Conservation (phyloP, 805 yeast species). For the Spathaspora gorwiae region DNA sequence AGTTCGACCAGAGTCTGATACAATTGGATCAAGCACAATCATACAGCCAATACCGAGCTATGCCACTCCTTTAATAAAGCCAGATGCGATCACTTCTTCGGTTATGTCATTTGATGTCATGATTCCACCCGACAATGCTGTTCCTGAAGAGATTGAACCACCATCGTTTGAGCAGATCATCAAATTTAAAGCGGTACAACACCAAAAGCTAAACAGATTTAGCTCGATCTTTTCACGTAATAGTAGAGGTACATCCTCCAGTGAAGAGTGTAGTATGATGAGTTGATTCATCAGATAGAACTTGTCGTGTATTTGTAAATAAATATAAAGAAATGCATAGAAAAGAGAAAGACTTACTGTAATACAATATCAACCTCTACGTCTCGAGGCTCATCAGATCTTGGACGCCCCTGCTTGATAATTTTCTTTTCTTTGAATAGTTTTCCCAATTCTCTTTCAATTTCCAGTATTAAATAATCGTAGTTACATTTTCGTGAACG, state of each 20-base stretch:
- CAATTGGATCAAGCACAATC: not conserved
- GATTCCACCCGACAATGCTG: constrained; percentile 14
- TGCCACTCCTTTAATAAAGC: constrained; percentile 10
- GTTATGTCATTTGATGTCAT: constrained; percentile 14
- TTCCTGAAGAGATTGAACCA: constrained; percentile 33
- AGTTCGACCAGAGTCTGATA: constrained; percentile 21
- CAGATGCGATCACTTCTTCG: constrained; percentile 16
- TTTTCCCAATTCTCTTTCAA: constrained; percentile 63
- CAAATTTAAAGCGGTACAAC: constrained; percentile 19
- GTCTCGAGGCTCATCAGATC: constrained; percentile 8
- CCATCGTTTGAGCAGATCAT: constrained; percentile 26
- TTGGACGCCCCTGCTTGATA: constrained; percentile 5
- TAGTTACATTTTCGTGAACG: constrained; percentile 67
- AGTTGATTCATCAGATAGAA: too few relatives aligned
- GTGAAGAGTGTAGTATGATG: not conserved
- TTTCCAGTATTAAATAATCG: constrained; percentile 55
- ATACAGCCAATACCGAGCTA: not conserved
- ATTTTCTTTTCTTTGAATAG: constrained; percentile 34
- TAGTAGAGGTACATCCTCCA: not conserved
- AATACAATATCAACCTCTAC: constrained; percentile 24
- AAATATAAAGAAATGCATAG: not conserved
- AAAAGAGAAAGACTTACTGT: not conserved
- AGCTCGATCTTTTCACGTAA: not conserved
- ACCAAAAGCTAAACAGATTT: constrained; percentile 7
- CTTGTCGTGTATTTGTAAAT: too few relatives aligned